phyloP scores from a whole-genome alignment of 2,329 filamentous ascomycete genomes.

The Aspergillus oerlinghausenensis region DNA sequence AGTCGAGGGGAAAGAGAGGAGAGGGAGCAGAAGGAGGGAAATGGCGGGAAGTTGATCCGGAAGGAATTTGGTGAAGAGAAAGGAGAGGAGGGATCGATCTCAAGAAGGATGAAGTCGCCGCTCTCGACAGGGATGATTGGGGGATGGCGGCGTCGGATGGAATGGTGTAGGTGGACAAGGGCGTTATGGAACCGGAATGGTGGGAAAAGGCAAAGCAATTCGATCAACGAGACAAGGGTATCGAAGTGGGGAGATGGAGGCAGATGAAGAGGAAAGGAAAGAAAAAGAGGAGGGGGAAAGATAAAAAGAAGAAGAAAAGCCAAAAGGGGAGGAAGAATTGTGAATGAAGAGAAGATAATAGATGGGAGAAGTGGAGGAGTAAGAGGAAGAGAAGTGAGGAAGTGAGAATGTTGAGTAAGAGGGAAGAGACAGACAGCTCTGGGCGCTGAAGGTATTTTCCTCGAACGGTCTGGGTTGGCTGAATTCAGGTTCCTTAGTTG shows the following conservation, averaged over 20 bases:
- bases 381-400: constrained; percentile 5
- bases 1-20: constrained; percentile 30
- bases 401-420: constrained; percentile 4
- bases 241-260: constrained; percentile 10
- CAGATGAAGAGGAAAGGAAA: constrained; percentile 19
- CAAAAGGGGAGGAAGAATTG: constrained; percentile 8
- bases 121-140: constrained; percentile 32
- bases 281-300: constrained; percentile 17
- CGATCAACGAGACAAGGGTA: constrained; percentile 16
- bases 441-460: neutral
- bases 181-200: constrained; percentile 19
- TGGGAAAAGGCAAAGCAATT: constrained; percentile 11
- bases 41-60: constrained; percentile 12
- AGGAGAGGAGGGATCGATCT: constrained; percentile 5
- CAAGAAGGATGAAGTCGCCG: constrained; percentile 16
- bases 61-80: constrained; percentile 4
- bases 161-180: constrained; percentile 13
- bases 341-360: constrained; percentile 15
- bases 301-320: constrained; percentile 15
- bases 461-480: neutral
- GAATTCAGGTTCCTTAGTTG: neutral
- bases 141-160: constrained; percentile 23
- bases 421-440: neutral
- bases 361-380: constrained; percentile 22
- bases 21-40: constrained; percentile 15